phyloP scores from a whole-genome alignment of 1,284 basidiomycete species.

The Microbotryum scabiosae region DNA sequence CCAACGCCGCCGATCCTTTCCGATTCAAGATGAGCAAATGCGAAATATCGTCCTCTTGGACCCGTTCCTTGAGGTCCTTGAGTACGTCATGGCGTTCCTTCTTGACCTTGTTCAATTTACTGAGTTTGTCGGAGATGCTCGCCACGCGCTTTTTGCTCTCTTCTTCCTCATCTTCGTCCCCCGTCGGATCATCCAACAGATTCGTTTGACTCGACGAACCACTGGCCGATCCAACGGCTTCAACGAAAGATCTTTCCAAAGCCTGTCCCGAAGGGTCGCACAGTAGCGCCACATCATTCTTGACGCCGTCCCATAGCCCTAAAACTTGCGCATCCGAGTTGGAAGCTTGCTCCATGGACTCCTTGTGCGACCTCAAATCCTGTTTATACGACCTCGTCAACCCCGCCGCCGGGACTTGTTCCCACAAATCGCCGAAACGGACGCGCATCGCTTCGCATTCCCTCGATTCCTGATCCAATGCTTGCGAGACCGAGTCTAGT shows the following conservation, averaged over 20 bases:
- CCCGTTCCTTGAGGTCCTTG: conserved; percentile 88
- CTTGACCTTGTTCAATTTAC: conserved; percentile 67
- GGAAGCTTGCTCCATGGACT: conserved; percentile 66
- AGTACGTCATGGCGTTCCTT: conserved; percentile 77
- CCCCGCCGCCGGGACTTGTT: conserved; percentile 73
- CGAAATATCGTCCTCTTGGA: conserved; percentile 94
- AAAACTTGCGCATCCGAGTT: conserved; percentile 69
- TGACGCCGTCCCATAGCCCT: conserved; percentile 64
- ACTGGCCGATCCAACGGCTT: conserved; percentile 39
- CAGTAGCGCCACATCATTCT: conserved; percentile 59
- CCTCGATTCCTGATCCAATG: conserved; percentile 43
- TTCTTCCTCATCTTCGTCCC: conserved; percentile 50
- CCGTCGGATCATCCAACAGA: conserved; percentile 53
- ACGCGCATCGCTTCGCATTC: conserved; percentile 47
- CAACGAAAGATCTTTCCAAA: conserved; percentile 62
- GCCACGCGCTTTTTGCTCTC: conserved; percentile 60
- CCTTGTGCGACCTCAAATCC: conserved; percentile 70
- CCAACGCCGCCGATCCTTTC: conserved; percentile 64
- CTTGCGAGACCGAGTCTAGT: conserved; percentile 17
- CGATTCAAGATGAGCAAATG: conserved; percentile 86
- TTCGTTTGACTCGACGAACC: conserved; percentile 23
- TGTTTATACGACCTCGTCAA: conserved; percentile 63
- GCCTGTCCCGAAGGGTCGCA: conserved; percentile 48
- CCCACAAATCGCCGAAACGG: conserved; percentile 79
- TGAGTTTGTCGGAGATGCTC: conserved; percentile 69